Evolutionary conservation across 1,284 basidiomycete species (phyloP), one percentile per base, ranked within the genome.

Genomic region (Trametes versicolor): DNA sequence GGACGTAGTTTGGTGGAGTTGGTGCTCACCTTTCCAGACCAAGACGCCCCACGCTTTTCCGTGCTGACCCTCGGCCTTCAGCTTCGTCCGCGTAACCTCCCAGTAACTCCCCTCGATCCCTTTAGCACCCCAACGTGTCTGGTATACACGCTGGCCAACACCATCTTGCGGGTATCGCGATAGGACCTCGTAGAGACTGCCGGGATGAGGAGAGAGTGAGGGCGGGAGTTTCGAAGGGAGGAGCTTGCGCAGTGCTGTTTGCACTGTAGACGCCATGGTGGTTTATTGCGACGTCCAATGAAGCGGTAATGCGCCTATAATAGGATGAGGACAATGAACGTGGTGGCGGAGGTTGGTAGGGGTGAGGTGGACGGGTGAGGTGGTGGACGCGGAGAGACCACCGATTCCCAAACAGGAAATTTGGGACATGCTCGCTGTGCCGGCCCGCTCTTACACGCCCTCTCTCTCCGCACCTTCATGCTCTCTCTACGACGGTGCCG

Each of bases 1-100:
- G 8, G 7, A 32, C 8, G 39, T 4, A 32, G n/a, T 29, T 6
- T 2, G 13, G 2, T 9, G 39, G 19, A 17, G 19, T 21, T 4
- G 6, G 27, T 32, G 77, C 89, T 61, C 50, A 93, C 93, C 92
- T 81, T 83, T 87, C 92, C 93, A 95, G 60, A 87, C 83, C 13
- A 93, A 76, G 63, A 82, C 81, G 6, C 93, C 93, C 91, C 91
- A 94, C 13, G 86, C 92, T 73, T 89, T 92, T 3, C 92, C 93
- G 69, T 91, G 88, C 36, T 76, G 81, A n/a, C 91, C 90, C 70
- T 88, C 87, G 47, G 81, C 79, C 76, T 93, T 92, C 70, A 94
- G 84, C 64, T 80, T 79, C 29, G 90, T 84, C 70, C 84, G 81
- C 8, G 91, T 92, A 51, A 95, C 83, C 54, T 86, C 77, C 91